phyloP scores from a whole-genome alignment of 139 green algal genomes.

The Chlamydomonas sp. region DNA sequence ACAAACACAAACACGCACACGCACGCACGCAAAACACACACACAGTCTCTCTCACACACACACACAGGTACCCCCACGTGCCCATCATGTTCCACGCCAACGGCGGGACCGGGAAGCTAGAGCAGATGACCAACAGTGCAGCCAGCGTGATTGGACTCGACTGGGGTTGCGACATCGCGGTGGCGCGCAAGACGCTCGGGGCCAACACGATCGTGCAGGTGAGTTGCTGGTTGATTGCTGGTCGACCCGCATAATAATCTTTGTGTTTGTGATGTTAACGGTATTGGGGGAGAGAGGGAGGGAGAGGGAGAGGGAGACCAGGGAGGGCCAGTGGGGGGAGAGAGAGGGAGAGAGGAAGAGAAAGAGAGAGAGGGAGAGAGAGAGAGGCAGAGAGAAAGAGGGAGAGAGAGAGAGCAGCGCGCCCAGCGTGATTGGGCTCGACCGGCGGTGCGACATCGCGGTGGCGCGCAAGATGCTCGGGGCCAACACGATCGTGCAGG shows the following conservation, averaged over 20 bases:
- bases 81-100: conserved; percentile 98
- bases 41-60: no score
- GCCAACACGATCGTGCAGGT: conserved; percentile 29
- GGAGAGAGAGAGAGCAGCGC: conserved; percentile 42
- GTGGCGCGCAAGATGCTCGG: conserved; percentile 59
- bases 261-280: conserved; percentile 32
- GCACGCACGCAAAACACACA: no score
- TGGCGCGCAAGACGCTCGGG: conserved; percentile 57
- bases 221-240: no score
- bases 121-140: conserved; percentile 42
- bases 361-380: no score
- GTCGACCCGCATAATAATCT: conserved; percentile 54
- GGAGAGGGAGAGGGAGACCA: no score
- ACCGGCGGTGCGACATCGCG: conserved; percentile 80
- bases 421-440: conserved; percentile 85
- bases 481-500: conserved; percentile 27
- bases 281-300: no score
- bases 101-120: conserved; percentile 84
- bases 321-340: neutral
- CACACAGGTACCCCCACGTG: conserved; percentile 74
- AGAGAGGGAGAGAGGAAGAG: no score
- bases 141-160: conserved; percentile 90
- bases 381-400: conserved; percentile 85
- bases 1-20: no score
- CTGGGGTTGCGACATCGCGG: conserved; percentile 74